Evolutionary conservation across 2,329 filamentous ascomycete species (phyloP).

Genomic region (Rhynchosporium graminicola): DNA sequence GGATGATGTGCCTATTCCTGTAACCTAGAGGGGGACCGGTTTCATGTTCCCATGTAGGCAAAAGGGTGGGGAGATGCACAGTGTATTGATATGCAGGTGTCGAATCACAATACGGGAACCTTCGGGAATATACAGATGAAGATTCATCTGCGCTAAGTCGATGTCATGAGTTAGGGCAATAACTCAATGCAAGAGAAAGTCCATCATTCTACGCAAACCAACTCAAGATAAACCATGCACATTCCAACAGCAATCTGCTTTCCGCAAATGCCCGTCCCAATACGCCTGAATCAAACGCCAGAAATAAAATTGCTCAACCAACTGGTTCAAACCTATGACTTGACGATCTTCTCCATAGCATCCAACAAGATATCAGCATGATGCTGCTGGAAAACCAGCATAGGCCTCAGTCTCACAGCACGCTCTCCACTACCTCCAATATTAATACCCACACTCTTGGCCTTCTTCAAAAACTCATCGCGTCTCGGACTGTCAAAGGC

Average conservation of each 20-base stretch:
- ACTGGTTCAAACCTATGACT: constrained; percentile 29
- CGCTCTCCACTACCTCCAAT: constrained; percentile 72
- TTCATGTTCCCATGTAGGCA: neutral
- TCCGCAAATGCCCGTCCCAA: constrained; percentile 1
- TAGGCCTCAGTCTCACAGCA: constrained; percentile 73
- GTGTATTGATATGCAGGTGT: neutral
- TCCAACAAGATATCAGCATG: constrained; percentile 86
- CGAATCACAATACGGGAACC: neutral
- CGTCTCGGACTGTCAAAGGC: constrained; percentile 74
- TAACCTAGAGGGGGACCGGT: neutral
- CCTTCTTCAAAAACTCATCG: constrained; percentile 68
- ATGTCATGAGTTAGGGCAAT: neutral
- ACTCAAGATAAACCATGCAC: constrained; percentile 5
- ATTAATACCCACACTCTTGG: constrained; percentile 73
- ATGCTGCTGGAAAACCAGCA: constrained; percentile 84
- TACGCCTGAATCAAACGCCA: constrained; percentile 1
- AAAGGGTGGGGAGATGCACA: neutral
- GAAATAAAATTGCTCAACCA: neutral
- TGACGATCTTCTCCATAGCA: constrained; percentile 61
- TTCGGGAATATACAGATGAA: neutral
- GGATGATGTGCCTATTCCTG: constrained; percentile 21
- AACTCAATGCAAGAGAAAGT: neutral
- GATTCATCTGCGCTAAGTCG: neutral
- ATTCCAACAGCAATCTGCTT: constrained; percentile 10
- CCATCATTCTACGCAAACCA: neutral